Evolutionary conservation across 805 yeast genomes (phyloP), one percentile per base, ranked within the genome.

Genomic region (Alloascoidea africana): DNA sequence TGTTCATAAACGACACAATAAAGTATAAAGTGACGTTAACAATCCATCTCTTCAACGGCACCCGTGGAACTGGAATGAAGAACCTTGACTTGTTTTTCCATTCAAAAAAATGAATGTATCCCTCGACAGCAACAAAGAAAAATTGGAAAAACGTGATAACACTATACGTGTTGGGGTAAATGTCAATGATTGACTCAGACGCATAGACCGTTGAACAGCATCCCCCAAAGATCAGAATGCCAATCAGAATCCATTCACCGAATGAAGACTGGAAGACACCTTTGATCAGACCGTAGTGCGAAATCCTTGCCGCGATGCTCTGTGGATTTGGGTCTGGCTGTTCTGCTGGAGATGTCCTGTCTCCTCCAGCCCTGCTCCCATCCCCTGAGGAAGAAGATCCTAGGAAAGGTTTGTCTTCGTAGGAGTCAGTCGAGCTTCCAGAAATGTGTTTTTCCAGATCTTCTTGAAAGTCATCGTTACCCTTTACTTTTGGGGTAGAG

Each of bases 191-290:
- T 32, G 53, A 47, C 46, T 74, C 81, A 36, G 74, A 51, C 1
- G 73, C 61, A 38, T 66, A 52, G 18, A 70, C 79, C 47, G 72
- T 74, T 15, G 67, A 52, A 49, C 81, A 74, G 47, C 81, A 74
- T 4, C 79, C 76, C 0, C 73, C 72, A 45, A 71, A 67, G 11
- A 71, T 63, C 17, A 62, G 52, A 5, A 42, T 16, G 4, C 43
- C 42, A 34, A 36, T 27, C 16, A 39, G 14, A 13, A 38, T 30
- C 5, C 37, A 34, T 34, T 34, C 36, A 8, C 32, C 36, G 11
- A 34, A 5, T 5, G 36, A 34, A 8, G 18, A 18, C 5, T 14
- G 19, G 18, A 34, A 34, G 8, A 23, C 8, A 23, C 30, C 30
- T 23, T 23, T 23, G 8, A 23, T 8, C n/a, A 23, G n/a, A 23